These are phyloP conservation scores for Pelargonium citronellum DNA, from an alignment of 441 rosid genomes.

Conservation along the genomic window DNA sequence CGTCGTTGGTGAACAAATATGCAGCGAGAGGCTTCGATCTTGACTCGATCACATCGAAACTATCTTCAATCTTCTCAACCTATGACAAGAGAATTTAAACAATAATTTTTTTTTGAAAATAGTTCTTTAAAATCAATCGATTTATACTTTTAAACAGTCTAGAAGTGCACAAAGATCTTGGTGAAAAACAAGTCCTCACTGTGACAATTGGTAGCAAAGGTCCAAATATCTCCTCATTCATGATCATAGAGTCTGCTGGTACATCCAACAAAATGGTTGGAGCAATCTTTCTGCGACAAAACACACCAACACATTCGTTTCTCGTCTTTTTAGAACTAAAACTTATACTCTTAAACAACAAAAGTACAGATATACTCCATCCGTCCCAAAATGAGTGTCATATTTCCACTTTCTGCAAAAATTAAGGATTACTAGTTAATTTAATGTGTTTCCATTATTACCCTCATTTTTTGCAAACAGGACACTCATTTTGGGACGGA, in stretches of 20 bases:
- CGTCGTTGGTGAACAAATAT: slow-evolving; percentile 62
- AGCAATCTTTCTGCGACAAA: slow-evolving; percentile 42
- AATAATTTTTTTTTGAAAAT: no score
- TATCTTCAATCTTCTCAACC: slow-evolving; percentile 55
- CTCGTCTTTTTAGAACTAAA: neutral
- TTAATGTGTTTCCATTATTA: no score
- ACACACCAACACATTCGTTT: neutral
- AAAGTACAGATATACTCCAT: no score
- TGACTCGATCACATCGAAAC: slow-evolving; percentile 51
- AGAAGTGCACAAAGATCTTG: no score
- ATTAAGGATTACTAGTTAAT: no score
- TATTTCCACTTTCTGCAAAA: no score
- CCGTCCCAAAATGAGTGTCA: no score
- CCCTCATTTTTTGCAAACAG: no score
- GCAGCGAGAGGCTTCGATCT: slow-evolving; percentile 87
- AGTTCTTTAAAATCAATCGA: no score
- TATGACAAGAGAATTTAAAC: slow-evolving; percentile 9
- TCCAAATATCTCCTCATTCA: slow-evolving; percentile 70
- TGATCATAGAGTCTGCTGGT: slow-evolving; percentile 50
- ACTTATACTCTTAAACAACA: neutral
- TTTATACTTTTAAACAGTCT: no score
- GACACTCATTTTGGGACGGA: no score
- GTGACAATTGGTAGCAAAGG: slow-evolving; percentile 59
- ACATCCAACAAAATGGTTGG: slow-evolving; percentile 57
- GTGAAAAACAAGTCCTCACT: slow-evolving; percentile 20